Evolutionary conservation across 805 yeast species (phyloP).

Genomic region (Candida hungchunana): DNA sequence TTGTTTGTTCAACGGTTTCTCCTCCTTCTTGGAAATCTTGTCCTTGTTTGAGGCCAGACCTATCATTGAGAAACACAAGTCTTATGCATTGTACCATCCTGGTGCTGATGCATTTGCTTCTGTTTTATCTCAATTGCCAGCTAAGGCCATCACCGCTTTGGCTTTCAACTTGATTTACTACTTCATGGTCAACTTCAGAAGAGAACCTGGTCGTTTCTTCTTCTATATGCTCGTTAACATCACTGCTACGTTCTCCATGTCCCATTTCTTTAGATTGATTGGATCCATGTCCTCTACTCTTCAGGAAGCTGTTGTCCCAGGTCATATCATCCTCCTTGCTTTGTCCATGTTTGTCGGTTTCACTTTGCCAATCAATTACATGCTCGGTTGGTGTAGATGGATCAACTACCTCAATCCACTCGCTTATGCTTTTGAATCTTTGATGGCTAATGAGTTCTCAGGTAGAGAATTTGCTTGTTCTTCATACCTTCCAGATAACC

Average conservation of each 20-base stretch:
- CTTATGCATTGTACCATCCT: slow-evolving; percentile 55
- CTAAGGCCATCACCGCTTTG: slow-evolving; percentile 39
- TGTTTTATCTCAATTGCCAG: slow-evolving; percentile 54
- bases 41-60: slow-evolving; percentile 35
- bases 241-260: slow-evolving; percentile 48
- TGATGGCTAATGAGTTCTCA: slow-evolving; percentile 54
- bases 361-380: slow-evolving; percentile 49
- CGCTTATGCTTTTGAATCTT: slow-evolving; percentile 53
- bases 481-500: slow-evolving; percentile 41
- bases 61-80: slow-evolving; percentile 55
- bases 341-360: slow-evolving; percentile 53
- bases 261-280: slow-evolving; percentile 50
- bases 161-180: slow-evolving; percentile 47
- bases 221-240: slow-evolving; percentile 42
- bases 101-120: slow-evolving; percentile 63
- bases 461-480: slow-evolving; percentile 44
- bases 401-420: slow-evolving; percentile 57
- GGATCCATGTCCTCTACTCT: slow-evolving; percentile 46
- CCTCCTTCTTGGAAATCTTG: slow-evolving; percentile 53
- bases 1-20: slow-evolving; percentile 56
- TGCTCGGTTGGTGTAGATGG: slow-evolving; percentile 67
- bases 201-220: slow-evolving; percentile 53
- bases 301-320: slow-evolving; percentile 56
- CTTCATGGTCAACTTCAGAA: slow-evolving; percentile 50
- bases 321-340: slow-evolving; percentile 45